phyloP scores from a whole-genome alignment of 2,329 filamentous ascomycete species.

The Monosporascus sp. region DNA sequence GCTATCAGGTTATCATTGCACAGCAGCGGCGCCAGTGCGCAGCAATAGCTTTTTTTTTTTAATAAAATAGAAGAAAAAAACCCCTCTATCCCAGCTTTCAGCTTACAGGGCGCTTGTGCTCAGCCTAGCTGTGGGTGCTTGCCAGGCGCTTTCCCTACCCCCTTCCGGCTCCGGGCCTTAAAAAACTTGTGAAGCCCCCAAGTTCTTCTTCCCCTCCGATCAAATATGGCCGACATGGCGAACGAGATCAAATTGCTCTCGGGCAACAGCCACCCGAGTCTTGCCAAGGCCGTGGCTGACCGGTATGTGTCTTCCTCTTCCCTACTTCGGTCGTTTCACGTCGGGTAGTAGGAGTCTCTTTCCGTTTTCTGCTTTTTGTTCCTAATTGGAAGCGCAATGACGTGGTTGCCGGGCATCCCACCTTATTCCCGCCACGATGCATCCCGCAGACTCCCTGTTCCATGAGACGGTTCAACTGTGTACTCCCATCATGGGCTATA shows the following conservation, averaged over 20 bases:
- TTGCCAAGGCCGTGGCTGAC: conserved; percentile 32
- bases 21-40: background rate
- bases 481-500: background rate
- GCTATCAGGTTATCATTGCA: too few species aligned
- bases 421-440: too few species aligned
- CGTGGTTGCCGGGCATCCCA: too few species aligned
- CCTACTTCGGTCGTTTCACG: background rate
- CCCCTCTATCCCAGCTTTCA: background rate
- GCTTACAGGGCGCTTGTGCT: background rate
- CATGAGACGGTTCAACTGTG: background rate
- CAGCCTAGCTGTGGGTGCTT: too few species aligned
- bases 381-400: background rate
- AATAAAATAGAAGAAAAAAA: too few species aligned
- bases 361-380: background rate
- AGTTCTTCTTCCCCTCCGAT: conserved; percentile 1
- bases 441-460: too few species aligned
- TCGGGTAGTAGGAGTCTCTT: background rate
- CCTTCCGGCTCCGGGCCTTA: background rate
- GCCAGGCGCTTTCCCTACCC: background rate
- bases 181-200: background rate
- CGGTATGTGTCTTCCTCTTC: conserved; percentile 24
- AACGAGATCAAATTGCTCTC: conserved; percentile 37
- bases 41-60: background rate
- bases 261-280: conserved; percentile 34
- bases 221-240: conserved; percentile 26